Base-by-base conservation (phyloP, 2,329 filamentous ascomycete species). In the Aspergillus awamori region DNA sequence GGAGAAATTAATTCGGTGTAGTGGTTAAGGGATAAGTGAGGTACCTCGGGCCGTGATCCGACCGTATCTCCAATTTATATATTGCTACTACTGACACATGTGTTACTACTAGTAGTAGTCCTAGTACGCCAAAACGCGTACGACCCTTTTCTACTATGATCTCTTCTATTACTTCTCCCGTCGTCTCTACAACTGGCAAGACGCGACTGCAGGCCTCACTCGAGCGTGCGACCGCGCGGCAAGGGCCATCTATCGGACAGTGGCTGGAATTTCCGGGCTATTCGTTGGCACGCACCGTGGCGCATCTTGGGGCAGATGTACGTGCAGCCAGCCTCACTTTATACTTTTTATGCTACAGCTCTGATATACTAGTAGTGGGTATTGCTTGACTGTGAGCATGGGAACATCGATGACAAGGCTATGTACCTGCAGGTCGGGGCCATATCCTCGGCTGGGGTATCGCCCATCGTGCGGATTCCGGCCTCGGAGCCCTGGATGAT, bases 201-300 rank as follows among this genome's bases (percentile, higher is more conserved):
- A 36, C 33, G 11, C 5, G 33, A 5, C 11, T 36, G 11, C 33
- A 36, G 33, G 33, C 33, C 11, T 36, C 54, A 10, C 54, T 57
- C 28, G 41, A 45, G 7, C 54, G 54, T 28, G 54, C 54, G 11
- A 33, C 24, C 20, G 38, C 54, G 22, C 54, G 39, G 4, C 13
- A 47, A 20, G 39, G 22, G 17, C 54, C 54, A 8, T 48, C 39
- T 10, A n/a, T 57, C 15, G 38, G 39, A 8, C 54, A 57, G 36
- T 57, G 54, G 54, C 54, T 57, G 15, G 54, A 57, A 49, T 47
- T 57, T 28, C 54, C 54, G 4, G 54, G 54, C 54, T 57, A 57
- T 41, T 45, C 45, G 8, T 41, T 57, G 4, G 54, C 54, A 4
- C 11, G 20, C 17, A 47, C 39, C 8, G 54, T 57, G n/a, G 39